phyloP scores from a whole-genome alignment of 2,329 filamentous ascomycete species.

The Aspergillus brasiliensis region DNA sequence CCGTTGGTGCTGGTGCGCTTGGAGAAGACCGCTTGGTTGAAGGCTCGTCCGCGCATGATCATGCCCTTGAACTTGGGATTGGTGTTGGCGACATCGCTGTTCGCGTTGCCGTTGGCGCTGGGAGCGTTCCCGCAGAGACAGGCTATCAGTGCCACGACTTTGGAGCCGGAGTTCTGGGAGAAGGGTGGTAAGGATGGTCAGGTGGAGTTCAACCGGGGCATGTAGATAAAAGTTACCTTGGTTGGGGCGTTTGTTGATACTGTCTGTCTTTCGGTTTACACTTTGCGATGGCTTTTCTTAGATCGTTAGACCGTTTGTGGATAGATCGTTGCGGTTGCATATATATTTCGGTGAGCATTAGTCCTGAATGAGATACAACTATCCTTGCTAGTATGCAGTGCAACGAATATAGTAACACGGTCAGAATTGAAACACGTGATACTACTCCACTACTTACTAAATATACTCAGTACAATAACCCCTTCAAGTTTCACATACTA shows the following conservation, averaged over 20 bases:
- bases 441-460: no score
- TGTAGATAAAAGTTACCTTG: conserved; percentile 53
- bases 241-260: not conserved
- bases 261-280: not conserved
- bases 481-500: no score
- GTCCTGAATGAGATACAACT: no score
- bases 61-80: conserved; percentile 82
- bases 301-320: no score
- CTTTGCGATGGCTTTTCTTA: no score
- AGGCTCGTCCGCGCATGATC: conserved; percentile 72
- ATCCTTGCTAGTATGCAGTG: no score
- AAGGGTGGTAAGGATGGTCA: conserved; percentile 75
- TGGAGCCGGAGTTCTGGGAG: conserved; percentile 86
- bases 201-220: conserved; percentile 96
- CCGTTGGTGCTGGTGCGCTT: conserved; percentile 81
- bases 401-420: no score
- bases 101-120: conserved; percentile 84
- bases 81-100: conserved; percentile 83
- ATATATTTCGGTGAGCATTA: conserved; percentile 3
- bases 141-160: conserved; percentile 69
- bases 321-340: not conserved
- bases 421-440: no score
- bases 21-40: conserved; percentile 81
- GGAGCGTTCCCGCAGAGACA: conserved; percentile 93
- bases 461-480: no score